phyloP scores from a whole-genome alignment of 1,284 basidiomycete genomes.

The Ceratobasidium papillatum region DNA sequence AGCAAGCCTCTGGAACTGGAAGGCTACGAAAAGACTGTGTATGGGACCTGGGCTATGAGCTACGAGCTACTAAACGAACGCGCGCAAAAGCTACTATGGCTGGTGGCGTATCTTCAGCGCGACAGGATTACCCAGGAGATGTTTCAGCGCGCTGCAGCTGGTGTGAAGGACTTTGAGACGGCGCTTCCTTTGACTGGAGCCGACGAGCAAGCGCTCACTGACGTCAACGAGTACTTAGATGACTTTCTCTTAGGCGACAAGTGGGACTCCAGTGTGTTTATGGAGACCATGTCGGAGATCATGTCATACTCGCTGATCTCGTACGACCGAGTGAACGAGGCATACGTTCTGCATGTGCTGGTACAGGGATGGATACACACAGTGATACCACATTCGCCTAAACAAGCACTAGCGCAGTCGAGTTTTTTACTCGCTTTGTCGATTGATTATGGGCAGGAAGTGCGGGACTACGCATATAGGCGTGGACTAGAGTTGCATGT shows the following conservation, averaged over 20 bases:
- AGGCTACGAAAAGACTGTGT: conserved; percentile 29
- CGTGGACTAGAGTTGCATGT: background rate
- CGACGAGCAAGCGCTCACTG: background rate
- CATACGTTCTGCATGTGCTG: background rate
- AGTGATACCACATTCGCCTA: background rate
- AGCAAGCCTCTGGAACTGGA: background rate
- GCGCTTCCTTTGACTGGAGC: background rate
- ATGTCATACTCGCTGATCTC: background rate
- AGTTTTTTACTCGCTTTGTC: background rate
- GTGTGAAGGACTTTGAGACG: background rate
- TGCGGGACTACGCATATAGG: background rate
- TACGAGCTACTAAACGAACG: conserved; percentile 1
- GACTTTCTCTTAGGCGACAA: background rate
- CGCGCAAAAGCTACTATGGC: conserved; percentile 4
- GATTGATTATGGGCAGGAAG: background rate
- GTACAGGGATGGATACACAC: background rate
- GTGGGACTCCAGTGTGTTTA: background rate
- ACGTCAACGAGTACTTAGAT: background rate
- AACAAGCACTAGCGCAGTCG: background rate
- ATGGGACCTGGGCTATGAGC: conserved; percentile 21
- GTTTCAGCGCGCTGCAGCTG: background rate
- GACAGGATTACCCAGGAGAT: conserved; percentile 5
- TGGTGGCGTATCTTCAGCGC: conserved; percentile 2
- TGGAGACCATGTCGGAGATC: background rate
- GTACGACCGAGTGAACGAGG: background rate